Evolutionary conservation across 2,329 filamentous ascomycete genomes (phyloP).

Genomic region (Aspergillus amoenus): DNA sequence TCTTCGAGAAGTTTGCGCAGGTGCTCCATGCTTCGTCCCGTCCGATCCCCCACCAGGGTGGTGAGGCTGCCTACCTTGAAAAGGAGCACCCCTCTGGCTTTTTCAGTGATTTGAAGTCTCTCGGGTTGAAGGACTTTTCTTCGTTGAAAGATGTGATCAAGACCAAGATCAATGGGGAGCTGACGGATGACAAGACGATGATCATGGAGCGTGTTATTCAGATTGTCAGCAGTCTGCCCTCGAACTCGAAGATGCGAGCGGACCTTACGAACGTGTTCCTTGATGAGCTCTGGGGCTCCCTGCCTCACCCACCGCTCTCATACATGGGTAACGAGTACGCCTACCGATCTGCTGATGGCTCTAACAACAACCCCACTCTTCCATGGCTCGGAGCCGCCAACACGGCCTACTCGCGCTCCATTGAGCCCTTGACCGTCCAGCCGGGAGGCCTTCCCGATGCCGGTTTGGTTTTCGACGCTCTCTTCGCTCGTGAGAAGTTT

Average conservation of each 20-base stretch:
- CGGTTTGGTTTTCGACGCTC: constrained; percentile 46
- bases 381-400: constrained; percentile 67
- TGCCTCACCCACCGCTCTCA: constrained; percentile 70
- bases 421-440: constrained; percentile 58
- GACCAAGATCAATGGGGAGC: constrained; percentile 62
- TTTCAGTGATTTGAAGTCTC: constrained; percentile 57
- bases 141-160: constrained; percentile 63
- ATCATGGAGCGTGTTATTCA: constrained; percentile 72
- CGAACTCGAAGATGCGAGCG: constrained; percentile 60
- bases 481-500: constrained; percentile 44
- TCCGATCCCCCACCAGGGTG: constrained; percentile 63
- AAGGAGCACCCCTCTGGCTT: constrained; percentile 54
- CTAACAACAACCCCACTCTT: constrained; percentile 67
- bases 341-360: constrained; percentile 70
- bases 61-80: constrained; percentile 60
- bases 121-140: constrained; percentile 59
- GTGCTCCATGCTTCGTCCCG: constrained; percentile 55
- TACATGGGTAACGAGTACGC: constrained; percentile 57
- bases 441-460: constrained; percentile 68
- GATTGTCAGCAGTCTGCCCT: constrained; percentile 65
- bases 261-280: constrained; percentile 68
- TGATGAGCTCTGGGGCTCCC: constrained; percentile 66
- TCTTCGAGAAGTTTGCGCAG: constrained; percentile 47
- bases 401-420: constrained; percentile 65
- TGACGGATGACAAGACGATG: constrained; percentile 73